A percentile compares a stretch with the other conserved stretches of the same genome.
These are phyloP conservation scores for Saccharomycopsis sp. DNA, from an alignment of 805 yeast genomes.

Conservation along the genomic window DNA sequence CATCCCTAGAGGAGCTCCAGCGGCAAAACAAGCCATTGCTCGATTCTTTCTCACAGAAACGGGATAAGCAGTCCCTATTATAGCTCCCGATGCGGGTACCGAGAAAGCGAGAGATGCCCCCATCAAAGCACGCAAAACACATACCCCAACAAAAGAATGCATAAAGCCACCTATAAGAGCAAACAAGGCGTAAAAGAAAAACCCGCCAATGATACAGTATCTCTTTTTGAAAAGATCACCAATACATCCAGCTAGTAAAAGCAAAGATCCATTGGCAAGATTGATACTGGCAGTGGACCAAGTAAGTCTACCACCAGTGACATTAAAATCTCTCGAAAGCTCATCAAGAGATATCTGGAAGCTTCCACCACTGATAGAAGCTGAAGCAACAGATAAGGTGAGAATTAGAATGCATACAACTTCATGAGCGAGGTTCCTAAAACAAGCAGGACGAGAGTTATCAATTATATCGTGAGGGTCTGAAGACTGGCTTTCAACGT, in stretches of 20 bases:
- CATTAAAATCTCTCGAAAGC: constrained; percentile 31
- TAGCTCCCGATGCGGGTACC: constrained; percentile 43
- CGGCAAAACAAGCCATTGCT: constrained; percentile 37
- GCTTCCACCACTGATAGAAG: constrained; percentile 32
- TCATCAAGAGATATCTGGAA: constrained; percentile 33
- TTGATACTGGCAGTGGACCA: constrained; percentile 38
- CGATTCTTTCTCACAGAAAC: constrained; percentile 36
- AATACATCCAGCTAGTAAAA: constrained; percentile 40
- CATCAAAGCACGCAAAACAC: constrained; percentile 38
- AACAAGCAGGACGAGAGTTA: constrained; percentile 31
- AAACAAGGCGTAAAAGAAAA: constrained; percentile 27
- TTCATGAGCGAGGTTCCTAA: constrained; percentile 31
- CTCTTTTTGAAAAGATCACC: constrained; percentile 44
- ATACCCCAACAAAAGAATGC: constrained; percentile 31
- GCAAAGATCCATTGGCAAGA: constrained; percentile 38
- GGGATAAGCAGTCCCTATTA: constrained; percentile 36
- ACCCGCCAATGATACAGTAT: constrained; percentile 33
- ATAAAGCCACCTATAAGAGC: constrained; percentile 34
- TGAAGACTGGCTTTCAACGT: not conserved
- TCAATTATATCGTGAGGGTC: constrained; percentile 14
- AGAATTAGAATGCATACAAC: constrained; percentile 28
- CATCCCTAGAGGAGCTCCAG: constrained; percentile 44
- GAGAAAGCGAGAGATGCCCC: constrained; percentile 39
- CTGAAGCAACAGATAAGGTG: constrained; percentile 37
- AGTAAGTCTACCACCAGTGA: constrained; percentile 36